A percentile compares a stretch with the other conserved stretches of the same genome.
These are phyloP conservation scores for Chlamydomonas sp. DNA, from an alignment of 139 green algal genomes.

Conservation along the genomic window DNA sequence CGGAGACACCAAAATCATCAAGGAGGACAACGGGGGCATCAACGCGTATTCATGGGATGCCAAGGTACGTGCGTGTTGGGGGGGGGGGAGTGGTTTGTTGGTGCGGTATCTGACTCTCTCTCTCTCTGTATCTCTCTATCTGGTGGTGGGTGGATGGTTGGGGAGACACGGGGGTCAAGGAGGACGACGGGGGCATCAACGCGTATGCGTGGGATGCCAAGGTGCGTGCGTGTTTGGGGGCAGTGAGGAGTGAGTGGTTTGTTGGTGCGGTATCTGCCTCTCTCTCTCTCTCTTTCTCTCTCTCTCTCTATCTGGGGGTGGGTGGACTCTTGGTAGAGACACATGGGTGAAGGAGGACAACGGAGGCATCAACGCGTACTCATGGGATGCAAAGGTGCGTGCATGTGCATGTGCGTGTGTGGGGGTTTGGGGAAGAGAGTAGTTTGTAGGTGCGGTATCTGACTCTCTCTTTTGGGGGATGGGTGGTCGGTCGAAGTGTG, in stretches of 20 bases:
- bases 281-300: too few relatives aligned
- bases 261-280: too few relatives aligned
- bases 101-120: too few relatives aligned
- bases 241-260: too few relatives aligned
- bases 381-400: slow-evolving; percentile 55
- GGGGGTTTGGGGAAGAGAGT: too few relatives aligned
- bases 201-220: slow-evolving; percentile 77
- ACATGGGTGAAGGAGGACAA: slow-evolving; percentile 41
- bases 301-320: neutral
- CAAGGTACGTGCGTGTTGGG: slow-evolving; percentile 16
- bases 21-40: slow-evolving; percentile 36
- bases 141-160: neutral
- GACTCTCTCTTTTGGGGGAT: neutral
- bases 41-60: slow-evolving; percentile 77
- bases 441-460: too few relatives aligned
- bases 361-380: slow-evolving; percentile 68
- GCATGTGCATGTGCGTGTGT: too few relatives aligned
- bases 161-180: too few relatives aligned
- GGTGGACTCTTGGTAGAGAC: too few relatives aligned
- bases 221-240: slow-evolving; percentile 16
- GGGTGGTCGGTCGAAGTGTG: neutral
- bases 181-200: slow-evolving; percentile 40
- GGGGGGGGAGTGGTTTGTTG: too few relatives aligned
- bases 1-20: slow-evolving; percentile 46
- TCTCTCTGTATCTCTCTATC: too few relatives aligned